These are phyloP conservation scores for Russula compacta DNA, from an alignment of 768 basidiomycete species.

Conservation along the genomic window DNA sequence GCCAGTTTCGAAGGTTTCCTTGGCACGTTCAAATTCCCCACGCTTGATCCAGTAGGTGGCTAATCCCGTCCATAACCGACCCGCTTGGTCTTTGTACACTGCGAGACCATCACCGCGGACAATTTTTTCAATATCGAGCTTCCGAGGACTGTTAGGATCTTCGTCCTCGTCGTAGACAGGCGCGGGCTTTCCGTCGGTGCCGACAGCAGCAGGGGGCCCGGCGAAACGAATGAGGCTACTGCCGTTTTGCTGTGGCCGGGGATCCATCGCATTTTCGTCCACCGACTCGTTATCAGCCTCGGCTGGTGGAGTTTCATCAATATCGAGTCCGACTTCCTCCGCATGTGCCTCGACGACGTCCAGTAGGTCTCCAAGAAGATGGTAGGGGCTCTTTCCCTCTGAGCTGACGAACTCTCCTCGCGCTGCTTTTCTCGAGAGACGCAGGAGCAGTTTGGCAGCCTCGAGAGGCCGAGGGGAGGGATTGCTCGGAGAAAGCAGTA, in stretches of 20 bases:
- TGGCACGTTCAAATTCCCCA: conserved; percentile 88
- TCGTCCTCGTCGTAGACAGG: conserved; percentile 70
- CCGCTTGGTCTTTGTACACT: conserved; percentile 94
- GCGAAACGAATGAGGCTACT: conserved; percentile 55
- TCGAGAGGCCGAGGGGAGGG: conserved; percentile 74
- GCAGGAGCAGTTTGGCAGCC: conserved; percentile 84
- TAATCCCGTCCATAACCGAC: conserved; percentile 89
- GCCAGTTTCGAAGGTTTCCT: conserved; percentile 80
- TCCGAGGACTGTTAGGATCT: conserved; percentile 59
- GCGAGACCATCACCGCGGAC: conserved; percentile 78
- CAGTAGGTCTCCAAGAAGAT: conserved; percentile 86
- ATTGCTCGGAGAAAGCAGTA: conserved; percentile 53
- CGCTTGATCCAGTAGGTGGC: conserved; percentile 99
- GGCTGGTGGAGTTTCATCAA: conserved; percentile 39
- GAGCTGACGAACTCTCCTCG: conserved; percentile 77
- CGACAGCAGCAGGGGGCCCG: conserved; percentile 50
- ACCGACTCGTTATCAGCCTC: conserved; percentile 44
- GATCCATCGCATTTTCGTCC: conserved; percentile 40
- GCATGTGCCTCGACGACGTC: conserved; percentile 84
- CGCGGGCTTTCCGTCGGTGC: conserved; percentile 41
- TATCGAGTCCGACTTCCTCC: conserved; percentile 86
- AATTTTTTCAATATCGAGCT: conserved; percentile 81
- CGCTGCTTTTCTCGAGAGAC: conserved; percentile 74
- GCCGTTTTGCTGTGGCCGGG: conserved; percentile 14
- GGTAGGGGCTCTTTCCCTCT: conserved; percentile 93